phyloP scores from a whole-genome alignment of 164 flowering plant species.

The Houttuynia cordata region DNA sequence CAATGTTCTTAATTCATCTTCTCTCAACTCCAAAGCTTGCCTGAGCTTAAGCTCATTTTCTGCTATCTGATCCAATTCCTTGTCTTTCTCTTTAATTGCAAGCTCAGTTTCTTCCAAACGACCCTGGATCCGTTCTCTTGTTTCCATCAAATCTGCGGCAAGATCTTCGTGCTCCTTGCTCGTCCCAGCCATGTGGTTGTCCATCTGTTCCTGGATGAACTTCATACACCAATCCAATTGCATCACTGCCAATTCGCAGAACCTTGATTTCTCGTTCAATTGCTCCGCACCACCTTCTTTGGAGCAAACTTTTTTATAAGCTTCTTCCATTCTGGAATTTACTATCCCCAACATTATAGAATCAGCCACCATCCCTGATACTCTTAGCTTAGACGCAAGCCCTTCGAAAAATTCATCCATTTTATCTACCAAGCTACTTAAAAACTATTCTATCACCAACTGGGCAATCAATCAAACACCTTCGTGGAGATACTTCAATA shows the following conservation, averaged over 20 bases:
- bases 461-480: background rate
- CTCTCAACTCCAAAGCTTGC: slow-evolving; percentile 43
- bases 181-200: slow-evolving; percentile 22
- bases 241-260: slow-evolving; percentile 67
- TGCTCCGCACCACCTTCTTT: slow-evolving; percentile 45
- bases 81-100: slow-evolving; percentile 45
- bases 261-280: slow-evolving; percentile 56
- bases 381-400: slow-evolving; percentile 26
- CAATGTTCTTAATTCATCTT: slow-evolving; percentile 32
- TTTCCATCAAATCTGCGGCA: slow-evolving; percentile 36
- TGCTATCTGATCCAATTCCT: slow-evolving; percentile 32
- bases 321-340: slow-evolving; percentile 60
- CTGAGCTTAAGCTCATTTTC: slow-evolving; percentile 44
- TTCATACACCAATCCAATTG: slow-evolving; percentile 61
- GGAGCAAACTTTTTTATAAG: slow-evolving; percentile 47
- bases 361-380: slow-evolving; percentile 40
- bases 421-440: background rate
- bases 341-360: slow-evolving; percentile 72
- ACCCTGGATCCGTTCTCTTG: slow-evolving; percentile 44
- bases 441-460: background rate
- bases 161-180: slow-evolving; percentile 28
- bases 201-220: slow-evolving; percentile 50
- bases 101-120: slow-evolving; percentile 44
- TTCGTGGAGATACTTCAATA: too few relatives aligned
- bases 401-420: slow-evolving; percentile 46